Evolutionary conservation across 345 rosid species (phyloP), one percentile per base, ranked within the genome.

Genomic region (Aquilaria sinensis): DNA sequence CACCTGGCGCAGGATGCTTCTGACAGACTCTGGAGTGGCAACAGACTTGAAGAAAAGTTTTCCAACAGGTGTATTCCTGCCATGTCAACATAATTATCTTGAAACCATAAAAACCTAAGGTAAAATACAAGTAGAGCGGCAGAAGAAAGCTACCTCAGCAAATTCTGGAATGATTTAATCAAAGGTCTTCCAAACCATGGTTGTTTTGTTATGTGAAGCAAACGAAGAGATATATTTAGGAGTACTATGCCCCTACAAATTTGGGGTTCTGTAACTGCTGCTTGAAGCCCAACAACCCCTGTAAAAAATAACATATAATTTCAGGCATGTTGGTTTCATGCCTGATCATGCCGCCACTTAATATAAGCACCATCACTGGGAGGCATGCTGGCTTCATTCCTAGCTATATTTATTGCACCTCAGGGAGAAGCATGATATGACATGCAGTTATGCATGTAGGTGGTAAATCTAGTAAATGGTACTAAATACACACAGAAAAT

Each of bases 221-320:
- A 70, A 13, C 96, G 96, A 34, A 92, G 70, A 0, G 97, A 89
- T 61, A 92, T 89, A 72, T 89, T 84, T 34, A 89, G 63, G 63
- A 92, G 72, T 58, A 87, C 57, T 53, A 89, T 75, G 53, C 97
- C 98, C 66, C 71, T 72, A 48, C 97, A 89, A 23, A 80, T 77
- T 72, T 74, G 71, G 16, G 96, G 92, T 52, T 84, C 78, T 68
- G 58, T 72, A 16, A 89, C 84, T 62, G 96, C 90, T 63, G 98
- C 97, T 74, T 87, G 94, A 74, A 89, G 98, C 64, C 98, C 97
- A 79, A 84, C 96, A 54, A 89, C 59, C 71, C 96, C 96, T 89
- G 56, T 63, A 70, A 9, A 54, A 74, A 16, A n/a, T 62, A 67
- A 31, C 70, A 52, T 30, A 46, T 54, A 16, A 16, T 37, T 23